Evolutionary conservation across 2,329 filamentous ascomycete species (phyloP).

Genomic region (Fusarium nelsonii): DNA sequence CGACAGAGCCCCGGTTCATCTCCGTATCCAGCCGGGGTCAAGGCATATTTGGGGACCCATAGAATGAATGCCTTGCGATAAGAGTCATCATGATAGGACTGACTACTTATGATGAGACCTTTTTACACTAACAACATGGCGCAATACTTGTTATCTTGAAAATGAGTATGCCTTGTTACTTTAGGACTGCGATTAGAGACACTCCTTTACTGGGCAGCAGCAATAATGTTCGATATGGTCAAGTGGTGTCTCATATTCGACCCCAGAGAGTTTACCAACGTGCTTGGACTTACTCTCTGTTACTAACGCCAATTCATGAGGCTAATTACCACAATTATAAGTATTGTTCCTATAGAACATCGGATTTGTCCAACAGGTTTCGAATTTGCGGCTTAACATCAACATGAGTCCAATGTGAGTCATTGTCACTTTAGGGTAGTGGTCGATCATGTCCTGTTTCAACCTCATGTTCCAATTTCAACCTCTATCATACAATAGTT

Average conservation of each 20-base stretch:
- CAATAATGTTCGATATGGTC: not conserved
- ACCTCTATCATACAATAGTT: not conserved
- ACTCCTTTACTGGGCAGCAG: not conserved
- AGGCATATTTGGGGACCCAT: constrained; percentile 13
- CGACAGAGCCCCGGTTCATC: not conserved
- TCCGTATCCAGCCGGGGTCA: not conserved
- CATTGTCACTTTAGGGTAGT: not conserved
- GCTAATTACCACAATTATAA: not conserved
- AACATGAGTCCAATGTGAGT: not conserved
- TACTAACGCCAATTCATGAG: too few species aligned
- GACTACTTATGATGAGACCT: constrained; percentile 13
- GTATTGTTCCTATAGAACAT: not conserved
- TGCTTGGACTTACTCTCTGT: not conserved
- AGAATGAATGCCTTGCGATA: constrained; percentile 10
- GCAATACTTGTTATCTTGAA: not conserved
- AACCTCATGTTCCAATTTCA: constrained; percentile 2
- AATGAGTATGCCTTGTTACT: not conserved
- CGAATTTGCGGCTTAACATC: not conserved
- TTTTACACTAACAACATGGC: not conserved
- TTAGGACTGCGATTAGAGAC: too few species aligned
- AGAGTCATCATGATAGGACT: constrained; percentile 29
- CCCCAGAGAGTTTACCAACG: not conserved
- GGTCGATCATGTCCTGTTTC: not conserved
- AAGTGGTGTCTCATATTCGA: not conserved
- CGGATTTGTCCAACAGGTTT: too few species aligned